phyloP scores from a whole-genome alignment of 768 basidiomycete genomes.

The Trametes cinnabarina region DNA sequence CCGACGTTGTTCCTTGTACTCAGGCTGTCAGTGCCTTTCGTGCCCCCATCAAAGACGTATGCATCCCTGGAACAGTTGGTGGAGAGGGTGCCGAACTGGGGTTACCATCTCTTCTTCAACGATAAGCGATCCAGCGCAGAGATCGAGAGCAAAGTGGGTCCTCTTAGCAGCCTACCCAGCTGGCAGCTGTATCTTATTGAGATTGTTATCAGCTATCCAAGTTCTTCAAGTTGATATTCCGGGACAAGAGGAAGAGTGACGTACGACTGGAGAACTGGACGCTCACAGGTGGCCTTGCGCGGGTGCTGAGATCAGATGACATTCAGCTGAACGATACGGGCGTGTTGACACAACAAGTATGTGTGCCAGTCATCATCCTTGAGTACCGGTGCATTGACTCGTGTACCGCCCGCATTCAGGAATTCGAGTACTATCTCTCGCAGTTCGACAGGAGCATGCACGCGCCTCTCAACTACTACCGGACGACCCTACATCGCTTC shows the following conservation, averaged over 20 bases:
- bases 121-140: slow-evolving; percentile 48
- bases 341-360: slow-evolving; percentile 18
- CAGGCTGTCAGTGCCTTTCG: slow-evolving; percentile 68
- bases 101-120: slow-evolving; percentile 70
- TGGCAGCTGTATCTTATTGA: neutral
- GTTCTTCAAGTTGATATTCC: slow-evolving; percentile 21
- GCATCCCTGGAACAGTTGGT: slow-evolving; percentile 52
- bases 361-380: neutral
- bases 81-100: slow-evolving; percentile 51
- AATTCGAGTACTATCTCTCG: slow-evolving; percentile 50
- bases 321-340: neutral
- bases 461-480: slow-evolving; percentile 78
- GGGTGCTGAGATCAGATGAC: slow-evolving; percentile 1
- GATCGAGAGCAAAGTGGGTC: slow-evolving; percentile 54
- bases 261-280: neutral
- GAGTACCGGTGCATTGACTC: neutral
- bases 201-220: slow-evolving; percentile 16
- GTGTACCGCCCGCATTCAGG: slow-evolving; percentile 36
- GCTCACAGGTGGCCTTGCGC: slow-evolving; percentile 13
- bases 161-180: neutral
- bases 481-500: slow-evolving; percentile 56
- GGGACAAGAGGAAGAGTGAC: neutral
- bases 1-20: neutral
- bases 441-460: slow-evolving; percentile 52
- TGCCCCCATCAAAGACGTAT: slow-evolving; percentile 52